These are phyloP conservation scores for Haematococcus lacustris DNA, from an alignment of 139 green algal species.

Conservation along the genomic window DNA sequence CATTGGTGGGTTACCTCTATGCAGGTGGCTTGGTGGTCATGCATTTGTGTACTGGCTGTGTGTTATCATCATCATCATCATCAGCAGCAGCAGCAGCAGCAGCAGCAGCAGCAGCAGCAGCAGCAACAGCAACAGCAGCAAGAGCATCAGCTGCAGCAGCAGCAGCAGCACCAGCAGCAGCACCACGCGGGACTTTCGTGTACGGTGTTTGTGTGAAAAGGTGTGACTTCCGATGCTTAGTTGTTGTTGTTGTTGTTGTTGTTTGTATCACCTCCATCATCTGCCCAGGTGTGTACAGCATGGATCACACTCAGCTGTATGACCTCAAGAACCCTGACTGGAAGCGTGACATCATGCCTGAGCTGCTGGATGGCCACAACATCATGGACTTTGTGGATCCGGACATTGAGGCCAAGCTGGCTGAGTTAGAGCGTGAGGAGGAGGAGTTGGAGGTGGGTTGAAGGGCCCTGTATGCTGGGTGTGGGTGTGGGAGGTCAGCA, in stretches of 20 bases:
- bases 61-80: too few relatives aligned
- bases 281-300: slow-evolving; percentile 75
- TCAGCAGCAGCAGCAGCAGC: too few relatives aligned
- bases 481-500: too few relatives aligned
- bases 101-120: too few relatives aligned
- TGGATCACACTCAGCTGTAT: slow-evolving; percentile 85
- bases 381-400: slow-evolving; percentile 95
- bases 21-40: too few relatives aligned
- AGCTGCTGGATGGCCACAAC: slow-evolving; percentile 96
- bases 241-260: neutral
- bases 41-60: too few relatives aligned
- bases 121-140: too few relatives aligned
- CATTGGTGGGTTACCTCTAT: too few relatives aligned
- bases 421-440: slow-evolving; percentile 86
- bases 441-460: slow-evolving; percentile 51
- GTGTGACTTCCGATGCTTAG: too few relatives aligned
- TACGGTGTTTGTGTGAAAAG: too few relatives aligned
- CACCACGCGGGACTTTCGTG: neutral
- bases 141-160: too few relatives aligned
- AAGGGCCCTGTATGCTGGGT: slow-evolving; percentile 85
- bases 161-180: neutral
- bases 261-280: neutral
- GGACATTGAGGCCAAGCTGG: slow-evolving; percentile 92
- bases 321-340: slow-evolving; percentile 71
- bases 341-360: slow-evolving; percentile 95